Base-by-base conservation (phyloP, 75 land plant genomes). In the Pseudotsuga menziesii region DNA sequence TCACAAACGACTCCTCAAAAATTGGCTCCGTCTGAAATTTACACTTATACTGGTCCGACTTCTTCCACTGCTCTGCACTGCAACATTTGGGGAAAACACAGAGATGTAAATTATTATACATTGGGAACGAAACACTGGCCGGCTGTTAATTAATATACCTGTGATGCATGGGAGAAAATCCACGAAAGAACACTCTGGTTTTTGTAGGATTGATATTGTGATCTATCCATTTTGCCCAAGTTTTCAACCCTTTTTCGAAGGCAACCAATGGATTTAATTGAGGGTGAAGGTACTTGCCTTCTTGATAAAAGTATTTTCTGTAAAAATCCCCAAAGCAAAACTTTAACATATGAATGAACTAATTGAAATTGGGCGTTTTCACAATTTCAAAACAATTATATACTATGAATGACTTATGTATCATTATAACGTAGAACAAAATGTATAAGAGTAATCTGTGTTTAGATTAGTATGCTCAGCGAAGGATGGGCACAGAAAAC, bases 81-180 rank as follows among this genome's bases (percentile, higher is more conserved):
- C 36, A 69, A 63, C 64, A n/a, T 12, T 26, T 2, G 14, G 9
- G 25, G 25, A 14, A 5, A 13, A 26, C 64, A 26, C 4, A 61
- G 26, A 13, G 9, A 48, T 48, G 12, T 48, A 48, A 48, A 48
- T 48, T 48, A n/a, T n/a, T n/a, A 29, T 29, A 29, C 32, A 29
- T 1, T 29, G 54, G 54, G 1, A n/a, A 9, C 52, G 9, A 48
- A 48, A 48, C 54, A 1, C 2, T 48, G 11, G 2, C 12, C 11
- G 0, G 12, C 32, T 20, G 56, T 22, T 8, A 29, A 52, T 15
- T 92, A n/a, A n/a, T n/a, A n/a, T 85, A 93, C 96, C 61, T n/a
- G 70, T 86, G 88, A 80, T 93, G 96, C n/a, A 82, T 81, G 0
- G 96, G 94, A 66, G 96, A 91, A 55, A 87, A 88, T 26, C 96